phyloP scores from a whole-genome alignment of 768 basidiomycete genomes.

The Trametes coccinea region DNA sequence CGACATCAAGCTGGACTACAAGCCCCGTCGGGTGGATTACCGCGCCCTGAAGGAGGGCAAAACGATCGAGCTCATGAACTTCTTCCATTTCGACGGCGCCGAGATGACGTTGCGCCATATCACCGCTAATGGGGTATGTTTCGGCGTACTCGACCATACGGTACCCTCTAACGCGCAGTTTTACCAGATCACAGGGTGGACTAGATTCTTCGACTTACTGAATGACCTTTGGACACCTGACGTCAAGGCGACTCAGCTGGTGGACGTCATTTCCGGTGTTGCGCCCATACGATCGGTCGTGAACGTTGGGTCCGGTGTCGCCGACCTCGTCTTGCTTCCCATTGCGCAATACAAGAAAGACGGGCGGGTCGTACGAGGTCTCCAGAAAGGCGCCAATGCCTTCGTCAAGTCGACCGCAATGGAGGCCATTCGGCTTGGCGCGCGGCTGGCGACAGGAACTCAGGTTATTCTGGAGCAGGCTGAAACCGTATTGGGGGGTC shows the following conservation, averaged over 20 bases:
- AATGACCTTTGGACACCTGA: constrained; percentile 99
- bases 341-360: constrained; percentile 99
- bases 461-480: constrained; percentile 97
- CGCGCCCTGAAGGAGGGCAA: constrained; percentile 84
- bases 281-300: constrained; percentile 95
- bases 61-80: constrained; percentile 98
- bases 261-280: constrained; percentile 95
- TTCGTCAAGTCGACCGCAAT: constrained; percentile 94
- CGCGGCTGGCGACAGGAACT: constrained; percentile 92
- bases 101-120: constrained; percentile 98
- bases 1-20: constrained; percentile 96
- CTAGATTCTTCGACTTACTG: constrained; percentile 83
- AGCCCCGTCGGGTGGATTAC: constrained; percentile 96
- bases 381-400: constrained; percentile 91
- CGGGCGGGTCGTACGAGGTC: constrained; percentile 84
- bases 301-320: constrained; percentile 96
- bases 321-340: constrained; percentile 92
- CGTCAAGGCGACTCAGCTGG: constrained; percentile 97
- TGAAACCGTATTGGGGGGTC: constrained; percentile 84
- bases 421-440: constrained; percentile 94
- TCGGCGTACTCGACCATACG: background rate
- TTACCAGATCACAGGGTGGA: constrained; percentile 86
- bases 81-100: constrained; percentile 98
- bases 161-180: background rate
- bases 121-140: constrained; percentile 77